Base-by-base conservation (phyloP, 495 filamentous ascomycete genomes). In the Tuber brumale region DNA sequence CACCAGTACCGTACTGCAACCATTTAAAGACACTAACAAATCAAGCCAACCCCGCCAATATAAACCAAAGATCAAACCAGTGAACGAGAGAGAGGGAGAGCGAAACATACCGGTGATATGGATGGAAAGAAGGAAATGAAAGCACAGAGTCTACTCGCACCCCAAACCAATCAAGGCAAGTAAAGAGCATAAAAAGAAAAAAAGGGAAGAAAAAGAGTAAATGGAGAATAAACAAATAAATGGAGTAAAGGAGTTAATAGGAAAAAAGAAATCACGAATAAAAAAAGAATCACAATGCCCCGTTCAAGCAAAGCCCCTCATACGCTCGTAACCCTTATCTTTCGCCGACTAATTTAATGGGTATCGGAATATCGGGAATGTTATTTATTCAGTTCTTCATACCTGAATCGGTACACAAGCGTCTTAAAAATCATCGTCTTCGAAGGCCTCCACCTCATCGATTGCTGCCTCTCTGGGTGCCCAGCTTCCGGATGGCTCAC, bases 361-460 rank as follows among this genome's bases (percentile, higher is more conserved):
- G 27, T 66, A 31, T 35, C 57, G 57, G 19, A 35, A 35, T 61
- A 35, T 66, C 57, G 57, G 14, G 57, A 66, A 66, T 35, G 27
- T 66, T 35, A 35, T 66, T 66, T 66, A 66, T 66, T 66, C 27
- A 35, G 57, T 35, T 14, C 27, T 66, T 66, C 57, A 35, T 66
- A 3, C 31, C 57, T 35, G 57, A 35, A 66, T 66, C 57, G 57
- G 57, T 66, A 66, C 57, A 66, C 57, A 66, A 35, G 14, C 57
- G 31, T 18, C 57, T 66, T 66, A 66, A 35, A 66, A 66, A 71
- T 89, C 89, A n/a, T 88, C 87, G 81, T 95, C 92, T 80, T 94
- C 92, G 77, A 97, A 86, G 9, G 88, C 90, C 82, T 97, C 92
- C 9, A 99, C 95, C 82, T 97, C 93, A 80, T 95, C 94, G 41